Evolutionary conservation across 148 eudicot species (phyloP), one percentile per base, ranked within the genome.

Genomic region (Camellia granthamiana): DNA sequence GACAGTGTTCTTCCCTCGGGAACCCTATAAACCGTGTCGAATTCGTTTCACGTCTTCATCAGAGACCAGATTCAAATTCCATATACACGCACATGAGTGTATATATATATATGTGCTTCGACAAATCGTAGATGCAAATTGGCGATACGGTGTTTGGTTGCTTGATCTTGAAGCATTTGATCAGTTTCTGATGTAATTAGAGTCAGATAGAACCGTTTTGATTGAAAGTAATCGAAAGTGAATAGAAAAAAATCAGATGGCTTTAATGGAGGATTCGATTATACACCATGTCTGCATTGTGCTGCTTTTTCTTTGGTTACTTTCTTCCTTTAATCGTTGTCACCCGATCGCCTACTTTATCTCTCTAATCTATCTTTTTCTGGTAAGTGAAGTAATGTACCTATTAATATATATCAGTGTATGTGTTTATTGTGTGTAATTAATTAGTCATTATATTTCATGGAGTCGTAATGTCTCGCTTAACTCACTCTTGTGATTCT

Each of bases 251-350:
- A 23, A 77, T 43, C 7, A 54, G 63, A 72, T 81, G 86, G 84
- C 78, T 85, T 49, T 90, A 12, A 75, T 82, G 16, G 97, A 92
- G 81, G 85, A 79, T 58, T 82, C 97, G 0, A 83, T 92, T 21
- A 78, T 92, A 60, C 97, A 92, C 80, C 94, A 92, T 83, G 87
- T 90, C 71, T 75, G 87, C 78, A 80, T 92, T 85, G 94, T 92
- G 77, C 72, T 92, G 59, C 15, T 89, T 38, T 38, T 82, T 46
- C 81, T 90, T 3, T 89, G 92, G 97, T 14, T 88, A 7, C 90
- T 92, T 38, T 85, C 87, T 83, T 87, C 74, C 1, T 86, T 76
- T 88, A 84, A 78, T 80, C 84, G 78, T 13, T 85, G 87, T 76
- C 90, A 89, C 72, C 85, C 90, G 10, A 51, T 85, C 44, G 84